phyloP scores from a whole-genome alignment of 768 basidiomycete genomes.

The Agaricus subrufescens region DNA sequence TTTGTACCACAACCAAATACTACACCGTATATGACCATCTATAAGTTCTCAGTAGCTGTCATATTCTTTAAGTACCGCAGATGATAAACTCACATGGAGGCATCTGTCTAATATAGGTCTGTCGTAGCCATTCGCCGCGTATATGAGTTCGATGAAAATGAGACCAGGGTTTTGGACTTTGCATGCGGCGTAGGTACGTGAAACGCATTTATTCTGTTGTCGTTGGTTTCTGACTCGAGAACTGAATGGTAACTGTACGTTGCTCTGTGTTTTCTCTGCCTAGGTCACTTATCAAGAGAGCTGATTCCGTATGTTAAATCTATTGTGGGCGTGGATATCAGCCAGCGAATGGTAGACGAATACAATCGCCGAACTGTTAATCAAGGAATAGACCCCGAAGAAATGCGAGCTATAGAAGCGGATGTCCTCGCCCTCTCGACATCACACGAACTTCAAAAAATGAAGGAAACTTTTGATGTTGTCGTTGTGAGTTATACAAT shows the following conservation, averaged over 20 bases:
- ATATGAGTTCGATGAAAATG: constrained; percentile 49
- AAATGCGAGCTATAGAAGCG: constrained; percentile 59
- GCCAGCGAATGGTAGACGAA: constrained; percentile 60
- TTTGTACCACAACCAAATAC: not conserved
- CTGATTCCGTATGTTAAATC: constrained; percentile 56
- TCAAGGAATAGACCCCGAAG: constrained; percentile 59
- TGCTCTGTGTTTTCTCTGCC: not conserved
- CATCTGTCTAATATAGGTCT: constrained; percentile 17
- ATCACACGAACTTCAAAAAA: constrained; percentile 42
- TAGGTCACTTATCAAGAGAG: constrained; percentile 61
- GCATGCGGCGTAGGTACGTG: constrained; percentile 65
- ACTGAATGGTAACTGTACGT: too few species aligned
- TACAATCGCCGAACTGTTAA: constrained; percentile 56
- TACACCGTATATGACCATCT: not conserved
- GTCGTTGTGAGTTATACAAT: constrained; percentile 47
- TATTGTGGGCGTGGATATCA: constrained; percentile 75
- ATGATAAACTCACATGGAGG: too few species aligned
- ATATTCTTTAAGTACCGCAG: too few species aligned
- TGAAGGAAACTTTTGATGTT: constrained; percentile 59
- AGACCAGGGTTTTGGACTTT: constrained; percentile 63
- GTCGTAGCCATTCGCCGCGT: constrained; percentile 31
- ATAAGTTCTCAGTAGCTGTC: not conserved
- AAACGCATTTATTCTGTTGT: not conserved
- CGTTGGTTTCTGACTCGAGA: too few species aligned
- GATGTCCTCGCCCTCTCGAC: constrained; percentile 25